Percentiles rank a stretch among this genome's conserved stretches.
phyloP scores from a whole-genome alignment of 495 filamentous ascomycete species.

The Neurospora cerealis region DNA sequence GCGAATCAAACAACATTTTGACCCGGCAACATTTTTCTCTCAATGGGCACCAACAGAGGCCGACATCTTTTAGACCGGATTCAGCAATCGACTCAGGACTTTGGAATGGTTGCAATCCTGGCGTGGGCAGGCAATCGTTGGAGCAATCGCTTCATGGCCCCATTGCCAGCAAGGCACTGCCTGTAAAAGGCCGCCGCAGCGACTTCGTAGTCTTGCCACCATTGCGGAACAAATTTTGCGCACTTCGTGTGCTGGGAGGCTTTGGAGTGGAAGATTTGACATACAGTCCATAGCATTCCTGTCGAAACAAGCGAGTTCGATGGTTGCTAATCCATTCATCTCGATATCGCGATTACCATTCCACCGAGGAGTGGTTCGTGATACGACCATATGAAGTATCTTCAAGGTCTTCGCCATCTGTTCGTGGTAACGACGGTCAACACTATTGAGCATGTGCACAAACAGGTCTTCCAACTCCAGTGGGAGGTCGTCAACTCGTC shows the following conservation, averaged over 20 bases:
- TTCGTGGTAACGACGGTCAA: not conserved
- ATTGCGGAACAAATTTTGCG: not conserved
- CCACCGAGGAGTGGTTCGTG: too few relatives aligned
- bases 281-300: not conserved
- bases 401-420: conserved; percentile 3
- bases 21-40: too few relatives aligned
- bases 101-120: too few relatives aligned
- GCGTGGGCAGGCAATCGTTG: too few relatives aligned
- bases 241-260: not conserved
- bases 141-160: too few relatives aligned
- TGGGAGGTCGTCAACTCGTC: conserved; percentile 15
- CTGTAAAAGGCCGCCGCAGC: not conserved
- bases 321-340: too few relatives aligned
- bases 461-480: conserved; percentile 20
- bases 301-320: not conserved
- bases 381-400: too few relatives aligned
- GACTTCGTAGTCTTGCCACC: not conserved
- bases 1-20: too few relatives aligned
- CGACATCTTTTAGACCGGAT: too few relatives aligned
- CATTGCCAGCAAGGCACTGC: too few relatives aligned
- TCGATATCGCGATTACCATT: too few relatives aligned
- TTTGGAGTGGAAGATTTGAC: not conserved
- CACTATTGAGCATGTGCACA: conserved; percentile 13
- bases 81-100: too few relatives aligned
- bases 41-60: not conserved